Conservation (phyloP, 371 early-diverging fungal genomes). For the Syncephalastrum racemosum region DNA sequence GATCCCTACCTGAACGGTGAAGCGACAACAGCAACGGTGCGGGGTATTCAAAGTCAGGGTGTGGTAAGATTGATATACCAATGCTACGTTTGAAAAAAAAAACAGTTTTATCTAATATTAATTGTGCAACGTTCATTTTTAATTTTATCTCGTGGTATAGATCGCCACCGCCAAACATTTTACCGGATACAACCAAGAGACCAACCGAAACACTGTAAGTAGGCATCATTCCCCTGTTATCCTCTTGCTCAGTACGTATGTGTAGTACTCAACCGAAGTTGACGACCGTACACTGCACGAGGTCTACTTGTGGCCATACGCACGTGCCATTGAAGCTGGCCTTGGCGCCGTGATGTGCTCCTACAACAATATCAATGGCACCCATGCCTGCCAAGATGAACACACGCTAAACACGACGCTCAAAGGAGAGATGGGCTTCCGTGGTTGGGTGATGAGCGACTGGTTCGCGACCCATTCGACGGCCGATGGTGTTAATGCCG, state of each 20-base stretch:
- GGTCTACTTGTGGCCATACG: constrained; percentile 52
- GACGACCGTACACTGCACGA: constrained; percentile 56
- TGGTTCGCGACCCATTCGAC: constrained; percentile 29
- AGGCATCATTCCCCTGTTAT: not conserved
- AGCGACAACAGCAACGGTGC: constrained; percentile 15
- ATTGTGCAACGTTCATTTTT: not conserved
- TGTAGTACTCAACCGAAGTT: constrained; percentile 24
- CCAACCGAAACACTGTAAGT: constrained; percentile 15
- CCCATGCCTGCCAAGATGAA: constrained; percentile 42
- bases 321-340: constrained; percentile 42
- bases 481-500: constrained; percentile 27
- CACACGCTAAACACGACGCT: constrained; percentile 32
- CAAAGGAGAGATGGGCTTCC: constrained; percentile 40
- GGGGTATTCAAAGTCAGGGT: constrained; percentile 28
- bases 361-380: constrained; percentile 45
- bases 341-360: constrained; percentile 48
- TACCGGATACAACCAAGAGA: constrained; percentile 52
- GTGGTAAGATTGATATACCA: constrained; percentile 21
- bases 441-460: constrained; percentile 25
- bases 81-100: not conserved
- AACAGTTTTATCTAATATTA: not conserved
- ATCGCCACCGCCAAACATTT: constrained; percentile 55
- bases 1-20: constrained; percentile 50
- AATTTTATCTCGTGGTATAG: not conserved
- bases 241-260: not conserved